These are phyloP conservation scores for Torrubiella hemipterigena DNA, from an alignment of 2,329 filamentous ascomycete genomes.

Conservation along the genomic window DNA sequence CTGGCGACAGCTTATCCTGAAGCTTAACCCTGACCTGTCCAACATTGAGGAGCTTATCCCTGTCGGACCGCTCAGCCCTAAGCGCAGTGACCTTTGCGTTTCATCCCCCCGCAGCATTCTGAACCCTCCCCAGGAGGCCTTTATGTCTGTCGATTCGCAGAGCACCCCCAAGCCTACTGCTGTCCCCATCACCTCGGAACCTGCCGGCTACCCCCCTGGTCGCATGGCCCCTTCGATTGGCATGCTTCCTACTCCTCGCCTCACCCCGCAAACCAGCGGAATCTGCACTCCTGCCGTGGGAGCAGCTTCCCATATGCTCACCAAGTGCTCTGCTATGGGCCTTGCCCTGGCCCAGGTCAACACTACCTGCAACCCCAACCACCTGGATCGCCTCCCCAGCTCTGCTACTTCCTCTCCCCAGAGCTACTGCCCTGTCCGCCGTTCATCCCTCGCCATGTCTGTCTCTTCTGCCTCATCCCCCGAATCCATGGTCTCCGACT, in stretches of 20 bases:
- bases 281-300: conserved; percentile 49
- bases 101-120: conserved; percentile 31
- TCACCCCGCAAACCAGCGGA: conserved; percentile 43
- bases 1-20: conserved; percentile 48
- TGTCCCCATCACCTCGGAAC: conserved; percentile 36
- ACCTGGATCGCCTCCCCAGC: conserved; percentile 39
- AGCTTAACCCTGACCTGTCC: conserved; percentile 43
- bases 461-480: conserved; percentile 52
- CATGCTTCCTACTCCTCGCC: conserved; percentile 44
- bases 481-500: conserved; percentile 56
- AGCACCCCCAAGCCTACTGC: conserved; percentile 27
- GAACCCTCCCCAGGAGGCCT: conserved; percentile 28
- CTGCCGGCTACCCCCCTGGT: conserved; percentile 26
- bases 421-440: conserved; percentile 35
- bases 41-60: conserved; percentile 44
- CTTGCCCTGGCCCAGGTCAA: conserved; percentile 46
- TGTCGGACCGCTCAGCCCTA: conserved; percentile 14
- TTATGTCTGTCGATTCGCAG: conserved; percentile 11
- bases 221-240: conserved; percentile 40
- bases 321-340: conserved; percentile 44
- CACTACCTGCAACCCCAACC: conserved; percentile 31
- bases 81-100: conserved; percentile 21
- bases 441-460: conserved; percentile 51
- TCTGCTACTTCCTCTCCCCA: conserved; percentile 39
- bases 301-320: conserved; percentile 36